phyloP scores from a whole-genome alignment of 371 early-diverging fungal species.

The Actinomortierella ambigua region DNA sequence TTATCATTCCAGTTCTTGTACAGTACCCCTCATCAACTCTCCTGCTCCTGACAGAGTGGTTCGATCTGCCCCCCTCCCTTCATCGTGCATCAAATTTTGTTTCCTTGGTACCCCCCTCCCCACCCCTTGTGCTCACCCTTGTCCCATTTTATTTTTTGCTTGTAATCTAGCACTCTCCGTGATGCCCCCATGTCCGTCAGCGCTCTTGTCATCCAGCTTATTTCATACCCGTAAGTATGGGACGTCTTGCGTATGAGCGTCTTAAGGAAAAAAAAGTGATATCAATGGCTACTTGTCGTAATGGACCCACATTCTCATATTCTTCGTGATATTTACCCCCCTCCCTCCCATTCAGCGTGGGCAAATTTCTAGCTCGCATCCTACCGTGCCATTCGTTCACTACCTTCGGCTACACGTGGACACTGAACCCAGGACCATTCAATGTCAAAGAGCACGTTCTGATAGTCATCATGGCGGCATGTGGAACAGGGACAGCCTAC shows the following conservation, averaged over 20 bases:
- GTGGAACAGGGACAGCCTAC: conserved; percentile 64
- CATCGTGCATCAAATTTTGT: too few relatives aligned
- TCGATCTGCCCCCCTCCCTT: too few relatives aligned
- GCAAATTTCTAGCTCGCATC: conserved; percentile 59
- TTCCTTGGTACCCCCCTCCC: too few relatives aligned
- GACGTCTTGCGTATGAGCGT: background rate
- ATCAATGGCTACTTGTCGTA: background rate
- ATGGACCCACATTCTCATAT: background rate
- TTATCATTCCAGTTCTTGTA: conserved; percentile 30
- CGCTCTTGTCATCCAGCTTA: conserved; percentile 25
- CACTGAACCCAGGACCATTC: conserved; percentile 78
- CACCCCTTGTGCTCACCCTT: background rate
- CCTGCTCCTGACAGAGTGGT: too few relatives aligned
- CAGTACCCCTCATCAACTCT: background rate
- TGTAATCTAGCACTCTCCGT: conserved; percentile 22
- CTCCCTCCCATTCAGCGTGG: conserved; percentile 24
- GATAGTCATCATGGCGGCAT: conserved; percentile 55
- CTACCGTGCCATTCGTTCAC: conserved; percentile 67
- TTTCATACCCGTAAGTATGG: conserved; percentile 37
- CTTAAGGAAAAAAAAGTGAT: background rate
- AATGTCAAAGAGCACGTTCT: conserved; percentile 79
- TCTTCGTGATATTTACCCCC: too few relatives aligned
- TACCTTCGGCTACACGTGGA: conserved; percentile 55
- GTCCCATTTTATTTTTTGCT: background rate
- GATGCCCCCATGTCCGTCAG: conserved; percentile 33